Conservation (phyloP, 345 rosid species). For the Hibiscus syriacus region DNA sequence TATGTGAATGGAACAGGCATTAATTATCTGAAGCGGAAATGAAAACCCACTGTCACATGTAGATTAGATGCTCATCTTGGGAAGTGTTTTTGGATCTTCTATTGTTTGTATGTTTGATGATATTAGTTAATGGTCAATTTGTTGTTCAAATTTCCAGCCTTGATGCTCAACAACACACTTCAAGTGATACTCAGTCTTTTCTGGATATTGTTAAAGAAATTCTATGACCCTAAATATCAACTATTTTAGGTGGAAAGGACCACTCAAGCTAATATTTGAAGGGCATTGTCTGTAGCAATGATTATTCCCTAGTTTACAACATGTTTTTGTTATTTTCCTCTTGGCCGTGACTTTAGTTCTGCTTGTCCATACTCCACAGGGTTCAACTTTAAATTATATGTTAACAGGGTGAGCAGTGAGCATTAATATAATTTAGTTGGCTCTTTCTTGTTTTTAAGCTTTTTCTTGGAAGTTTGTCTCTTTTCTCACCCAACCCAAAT, state of each 20-base stretch:
- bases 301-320: not conserved
- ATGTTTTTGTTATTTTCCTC: not conserved
- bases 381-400: not conserved
- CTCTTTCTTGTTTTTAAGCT: not conserved
- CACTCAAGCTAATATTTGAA: not conserved
- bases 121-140: not conserved
- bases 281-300: not conserved
- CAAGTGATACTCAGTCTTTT: not conserved
- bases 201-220: not conserved
- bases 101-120: not conserved
- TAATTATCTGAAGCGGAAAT: conserved; percentile 7
- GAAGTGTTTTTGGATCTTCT: conserved; percentile 19
- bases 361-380: not conserved
- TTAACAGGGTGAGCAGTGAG: not conserved
- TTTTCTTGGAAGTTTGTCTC: not conserved
- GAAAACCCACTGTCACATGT: conserved; percentile 6
- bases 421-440: not conserved
- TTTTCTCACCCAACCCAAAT: too few species aligned
- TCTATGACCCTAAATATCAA: not conserved
- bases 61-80: conserved; percentile 20
- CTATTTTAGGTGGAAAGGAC: not conserved
- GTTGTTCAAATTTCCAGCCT: conserved; percentile 2
- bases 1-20: conserved; percentile 18
- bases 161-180: not conserved
- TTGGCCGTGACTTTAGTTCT: not conserved